Conservation (phyloP, 352 stramenopile species). For the Phytophthora ramorum region DNA sequence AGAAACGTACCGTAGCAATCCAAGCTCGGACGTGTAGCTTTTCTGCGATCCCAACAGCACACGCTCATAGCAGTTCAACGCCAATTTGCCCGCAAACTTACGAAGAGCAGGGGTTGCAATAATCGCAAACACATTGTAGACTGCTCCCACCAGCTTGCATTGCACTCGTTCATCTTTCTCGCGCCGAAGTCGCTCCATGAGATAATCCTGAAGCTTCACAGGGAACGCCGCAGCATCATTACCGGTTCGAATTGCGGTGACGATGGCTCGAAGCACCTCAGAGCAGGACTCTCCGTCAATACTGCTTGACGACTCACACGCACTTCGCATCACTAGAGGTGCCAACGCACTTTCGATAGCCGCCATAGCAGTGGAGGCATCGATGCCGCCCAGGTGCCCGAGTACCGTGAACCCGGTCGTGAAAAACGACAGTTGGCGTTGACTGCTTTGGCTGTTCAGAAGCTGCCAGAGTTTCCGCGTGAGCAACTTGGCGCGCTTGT, state of each 20-base stretch:
- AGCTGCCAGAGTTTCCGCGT: constrained; percentile 50
- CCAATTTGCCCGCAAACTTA: constrained; percentile 21
- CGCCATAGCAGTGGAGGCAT: constrained; percentile 23
- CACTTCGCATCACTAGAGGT: constrained; percentile 41
- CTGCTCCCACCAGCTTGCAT: constrained; percentile 23
- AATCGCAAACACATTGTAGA: constrained; percentile 45
- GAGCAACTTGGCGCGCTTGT: constrained; percentile 48
- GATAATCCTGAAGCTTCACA: constrained; percentile 28
- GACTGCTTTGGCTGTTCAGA: constrained; percentile 24
- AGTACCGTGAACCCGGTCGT: constrained; percentile 47
- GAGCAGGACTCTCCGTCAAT: constrained; percentile 3
- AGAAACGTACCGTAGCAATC: constrained; percentile 28
- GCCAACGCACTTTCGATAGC: constrained; percentile 37
- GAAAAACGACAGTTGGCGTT: constrained; percentile 34
- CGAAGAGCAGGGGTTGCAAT: constrained; percentile 24
- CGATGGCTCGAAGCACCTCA: constrained; percentile 30
- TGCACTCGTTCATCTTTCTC: constrained; percentile 26
- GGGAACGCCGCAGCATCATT: constrained; percentile 28
- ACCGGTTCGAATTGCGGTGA: constrained; percentile 24
- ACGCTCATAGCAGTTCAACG: constrained; percentile 26
- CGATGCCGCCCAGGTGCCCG: constrained; percentile 35
- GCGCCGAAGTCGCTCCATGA: constrained; percentile 27
- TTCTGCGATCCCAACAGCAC: constrained; percentile 27
- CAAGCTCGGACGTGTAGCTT: constrained; percentile 19
- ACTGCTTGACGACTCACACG: background rate